Base-by-base conservation (phyloP, 106 monocot genomes). In the Acanthochlamys bracteata region DNA sequence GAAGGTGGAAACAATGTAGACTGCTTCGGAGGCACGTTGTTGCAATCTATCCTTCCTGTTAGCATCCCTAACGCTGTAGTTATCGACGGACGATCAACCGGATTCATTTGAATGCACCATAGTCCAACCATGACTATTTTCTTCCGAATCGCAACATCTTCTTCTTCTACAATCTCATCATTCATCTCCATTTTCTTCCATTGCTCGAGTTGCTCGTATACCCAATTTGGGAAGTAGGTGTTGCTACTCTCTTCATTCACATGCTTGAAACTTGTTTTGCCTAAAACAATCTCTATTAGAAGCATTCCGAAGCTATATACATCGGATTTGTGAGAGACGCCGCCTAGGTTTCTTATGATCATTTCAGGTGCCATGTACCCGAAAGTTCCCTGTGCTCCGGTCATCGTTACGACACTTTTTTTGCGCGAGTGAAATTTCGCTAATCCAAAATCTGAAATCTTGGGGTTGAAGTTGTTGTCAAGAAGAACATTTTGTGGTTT, bases 101-200 rank as follows among this genome's bases (percentile, higher is more conserved):
- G 70, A 53, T 61, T 61, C 9, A 39, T 53, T 52, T 70, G 70
- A 15, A 70, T 71, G 71, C 71, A 71, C 71, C 71, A 71, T 24
- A 71, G 33, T 0, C 53, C 71, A 20, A 71, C 53, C 53, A 71
- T 41, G 19, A 39, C 71, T 63, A 71, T 55, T 26, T 71, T 71
- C 39, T 22, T 71, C 10, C 22, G n/a, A 12, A 63, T 51, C 10
- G 0, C 26, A 15, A 16, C 21, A n/a, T 63, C 55, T 21, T 64
- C 63, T 16, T 17, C 41, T 9, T 25, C 40, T 20, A 58, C 20
- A 11, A 13, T 10, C 19, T 68, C 41, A 57, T 26, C 61, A 33
- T 33, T 33, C 16, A 40, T 20, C 17, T 42, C 72, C 41, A 43
- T 19, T 10, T 42, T 13, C 16, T 4, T 4, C 53, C 63, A 25